Evolutionary conservation across 805 yeast species (phyloP), one percentile per base, ranked within the genome.

Genomic region (Suhomyces sp.): DNA sequence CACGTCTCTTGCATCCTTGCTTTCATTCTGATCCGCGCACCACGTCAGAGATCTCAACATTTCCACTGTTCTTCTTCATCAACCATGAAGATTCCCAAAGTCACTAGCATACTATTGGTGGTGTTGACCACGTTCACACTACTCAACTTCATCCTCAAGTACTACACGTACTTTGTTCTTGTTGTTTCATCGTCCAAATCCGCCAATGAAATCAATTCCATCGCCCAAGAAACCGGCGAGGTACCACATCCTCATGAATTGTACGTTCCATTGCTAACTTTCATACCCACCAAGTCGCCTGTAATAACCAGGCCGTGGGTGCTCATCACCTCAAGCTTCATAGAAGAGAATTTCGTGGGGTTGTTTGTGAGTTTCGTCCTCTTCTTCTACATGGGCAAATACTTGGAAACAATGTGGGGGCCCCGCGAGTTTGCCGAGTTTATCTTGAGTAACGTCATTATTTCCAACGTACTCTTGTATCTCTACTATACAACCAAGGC

Each of bases 321-420:
- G 5, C 61, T 82, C 9, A 45, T 79, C 33, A 79, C 84, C 4
- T 62, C 78, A 17, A 58, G 77, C 13, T 73, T 81, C 52, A 74
- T 79, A 17, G 85, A 81, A 52, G 76, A 74, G 44, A 72, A 71
- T 38, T 49, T 78, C 17, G 42, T 78, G 12, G 69, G 78, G 3
- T 69, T 77, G 10, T 44, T 71, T 6, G 59, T 73, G 6, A 67
- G 79, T 22, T 60, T 74, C 22, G 53, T 72, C 22, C 64, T 78
- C 13, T 59, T 81, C 10, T 68, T 75, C 49, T 81, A 79, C 59
- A 77, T 87, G 35, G 90, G 89, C 4, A 73, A 80, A 49, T 87
- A 83, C 69, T 77, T 86, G 57, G 92, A 87, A 61, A 77, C 78
- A 55, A 76, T 80, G 40, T 87, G 92, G 91, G 82, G 86, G 4